Evolutionary conservation across 1,284 basidiomycete genomes (phyloP).

Genomic region (Gymnopus androsaceus): DNA sequence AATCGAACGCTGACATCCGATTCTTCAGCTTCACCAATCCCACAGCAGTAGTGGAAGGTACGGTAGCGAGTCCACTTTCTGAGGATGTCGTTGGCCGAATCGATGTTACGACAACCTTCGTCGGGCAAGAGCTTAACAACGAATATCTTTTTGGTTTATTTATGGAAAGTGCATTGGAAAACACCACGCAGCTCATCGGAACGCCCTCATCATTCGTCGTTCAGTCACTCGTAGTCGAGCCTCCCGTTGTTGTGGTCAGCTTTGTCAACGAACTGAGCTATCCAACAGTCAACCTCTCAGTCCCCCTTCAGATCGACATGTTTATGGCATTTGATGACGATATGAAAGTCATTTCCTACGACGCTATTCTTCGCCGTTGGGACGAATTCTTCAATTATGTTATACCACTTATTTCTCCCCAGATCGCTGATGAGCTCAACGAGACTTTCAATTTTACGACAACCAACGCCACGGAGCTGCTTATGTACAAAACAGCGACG

Average conservation of each 20-base stretch:
- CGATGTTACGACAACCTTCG: neutral
- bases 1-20: neutral
- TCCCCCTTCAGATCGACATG: slow-evolving; percentile 1
- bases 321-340: slow-evolving; percentile 2
- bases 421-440: slow-evolving; percentile 4
- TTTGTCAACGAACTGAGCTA: neutral
- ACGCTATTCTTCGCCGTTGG: slow-evolving; percentile 3
- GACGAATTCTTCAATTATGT: neutral
- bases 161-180: neutral
- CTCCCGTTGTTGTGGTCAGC: neutral
- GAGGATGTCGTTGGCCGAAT: slow-evolving; percentile 6
- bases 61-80: neutral
- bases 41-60: neutral
- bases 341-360: slow-evolving; percentile 7
- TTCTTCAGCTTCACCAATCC: slow-evolving; percentile 1
- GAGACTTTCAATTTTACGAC: no score
- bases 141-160: slow-evolving; percentile 3
- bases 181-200: neutral
- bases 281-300: neutral
- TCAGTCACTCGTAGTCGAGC: slow-evolving; percentile 4
- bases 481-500: slow-evolving; percentile 5
- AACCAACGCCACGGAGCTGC: slow-evolving; percentile 18
- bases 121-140: slow-evolving; percentile 3
- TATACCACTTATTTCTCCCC: neutral
- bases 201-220: neutral